Base-by-base conservation (phyloP, 1,284 basidiomycete species). In the Hemileia vastatrix region DNA sequence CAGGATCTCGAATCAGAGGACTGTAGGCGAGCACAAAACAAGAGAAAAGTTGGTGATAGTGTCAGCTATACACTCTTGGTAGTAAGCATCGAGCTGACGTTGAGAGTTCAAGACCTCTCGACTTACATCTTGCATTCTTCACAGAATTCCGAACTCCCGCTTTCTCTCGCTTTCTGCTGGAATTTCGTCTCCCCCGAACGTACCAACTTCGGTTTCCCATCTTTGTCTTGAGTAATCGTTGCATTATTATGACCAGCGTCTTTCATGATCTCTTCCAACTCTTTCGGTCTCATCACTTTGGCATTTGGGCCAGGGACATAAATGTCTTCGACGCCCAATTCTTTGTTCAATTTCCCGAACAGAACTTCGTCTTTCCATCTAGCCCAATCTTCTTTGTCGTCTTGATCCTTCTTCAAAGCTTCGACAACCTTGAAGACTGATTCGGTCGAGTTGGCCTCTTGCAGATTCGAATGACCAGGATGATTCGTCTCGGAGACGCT, bases 331-430 rank as follows among this genome's bases (percentile, higher is more conserved):
- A 70, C 58, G 1, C 72, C 71, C 44, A 70, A 65, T 36, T 72
- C 54, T 6, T 65, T 53, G 51, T 70, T 70, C 60, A 73, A 67
- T 6, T 67, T 64, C 31, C 69, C 70, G 61, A 73, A 75, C 11
- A 71, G 58, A 11, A 73, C 70, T 47, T 74, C 71, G 63, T 75
- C 73, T 54, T 70, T 69, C 72, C 73, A 74, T 21, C 73, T 58
- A 9, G 68, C 67, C 72, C 72, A 75, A 43, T 73, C 72, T 58
- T 75, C 73, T 19, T 69, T 64, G 27, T 69, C 72, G 54, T 75
- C 73, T 51, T 71, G 69, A 32, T 69, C 66, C 21, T 66, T 68
- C 64, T 74, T 74, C 57, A 75, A 67, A 3, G 71, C 71, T n/a
- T 71, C 67, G 9, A 74, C 66, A 13, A 75, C 71, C 53, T 63